Percentiles rank a stretch among this genome's conserved stretches.
Conservation (phyloP, 2,329 filamentous ascomycete genomes). For the Talaromyces sp. region DNA sequence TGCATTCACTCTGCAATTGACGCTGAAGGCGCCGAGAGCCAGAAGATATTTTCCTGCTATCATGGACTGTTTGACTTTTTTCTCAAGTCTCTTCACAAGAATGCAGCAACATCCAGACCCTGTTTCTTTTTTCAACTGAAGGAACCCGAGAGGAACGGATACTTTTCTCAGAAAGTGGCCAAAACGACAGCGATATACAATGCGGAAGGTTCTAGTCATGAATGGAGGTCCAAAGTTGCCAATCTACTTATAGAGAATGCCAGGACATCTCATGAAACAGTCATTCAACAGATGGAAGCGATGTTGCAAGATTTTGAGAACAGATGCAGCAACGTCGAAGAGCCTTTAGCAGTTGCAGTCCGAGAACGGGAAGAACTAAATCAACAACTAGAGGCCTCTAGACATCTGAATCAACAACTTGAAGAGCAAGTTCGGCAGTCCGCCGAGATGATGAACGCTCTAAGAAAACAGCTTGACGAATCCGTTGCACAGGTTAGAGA, state of each 20-base stretch:
- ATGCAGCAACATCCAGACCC: not conserved
- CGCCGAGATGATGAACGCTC: conserved; percentile 35
- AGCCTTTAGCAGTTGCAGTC: conserved; percentile 49
- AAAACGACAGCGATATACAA: conserved; percentile 5
- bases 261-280: conserved; percentile 45
- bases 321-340: conserved; percentile 56
- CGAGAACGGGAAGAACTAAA: conserved; percentile 36
- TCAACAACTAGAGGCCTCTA: conserved; percentile 34
- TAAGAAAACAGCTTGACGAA: conserved; percentile 44
- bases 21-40: not conserved
- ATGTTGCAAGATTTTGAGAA: conserved; percentile 58
- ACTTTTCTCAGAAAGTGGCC: conserved; percentile 12
- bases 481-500: conserved; percentile 39
- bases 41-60: conserved; percentile 1
- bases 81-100: conserved; percentile 22
- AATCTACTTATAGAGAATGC: conserved; percentile 46
- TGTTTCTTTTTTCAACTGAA: conserved; percentile 17
- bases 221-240: conserved; percentile 53
- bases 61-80: conserved; percentile 26
- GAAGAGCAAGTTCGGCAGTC: conserved; percentile 36
- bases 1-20: conserved; percentile 2
- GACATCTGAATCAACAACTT: conserved; percentile 16
- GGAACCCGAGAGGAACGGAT: conserved; percentile 21
- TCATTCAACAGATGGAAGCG: conserved; percentile 52
- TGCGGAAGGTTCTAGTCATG: conserved; percentile 30